These are phyloP conservation scores for Casuarina glauca DNA, from an alignment of 306 rosid genomes.

Conservation along the genomic window DNA sequence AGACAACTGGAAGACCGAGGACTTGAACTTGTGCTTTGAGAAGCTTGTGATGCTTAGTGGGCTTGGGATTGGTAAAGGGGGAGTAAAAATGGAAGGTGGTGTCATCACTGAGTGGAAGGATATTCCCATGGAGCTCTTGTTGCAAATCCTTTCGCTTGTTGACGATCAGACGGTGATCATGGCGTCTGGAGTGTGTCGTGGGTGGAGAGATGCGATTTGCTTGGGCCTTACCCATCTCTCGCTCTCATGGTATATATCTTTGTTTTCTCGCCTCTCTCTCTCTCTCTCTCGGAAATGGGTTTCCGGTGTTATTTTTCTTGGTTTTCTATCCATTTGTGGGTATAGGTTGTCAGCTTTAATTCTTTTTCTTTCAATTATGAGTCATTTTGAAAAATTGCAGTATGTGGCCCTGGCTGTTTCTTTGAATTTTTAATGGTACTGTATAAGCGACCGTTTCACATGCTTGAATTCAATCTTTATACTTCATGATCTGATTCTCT, in stretches of 20 bases:
- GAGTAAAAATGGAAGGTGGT: constrained; percentile 59
- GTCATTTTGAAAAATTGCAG: background rate
- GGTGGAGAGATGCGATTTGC: constrained; percentile 91
- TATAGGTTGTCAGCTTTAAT: background rate
- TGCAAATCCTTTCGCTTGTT: constrained; percentile 71
- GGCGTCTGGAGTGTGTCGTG: constrained; percentile 90
- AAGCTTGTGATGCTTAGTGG: constrained; percentile 69
- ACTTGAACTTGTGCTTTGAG: constrained; percentile 78
- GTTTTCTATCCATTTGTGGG: background rate
- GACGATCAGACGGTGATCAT: constrained; percentile 73
- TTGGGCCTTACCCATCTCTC: constrained; percentile 76
- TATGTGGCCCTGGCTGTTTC: background rate
- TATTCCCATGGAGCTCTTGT: constrained; percentile 88
- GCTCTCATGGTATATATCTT: constrained; percentile 64
- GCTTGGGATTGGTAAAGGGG: constrained; percentile 30
- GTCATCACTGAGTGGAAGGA: constrained; percentile 76
- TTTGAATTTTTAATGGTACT: background rate
- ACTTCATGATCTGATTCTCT: background rate
- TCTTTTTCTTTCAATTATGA: background rate
- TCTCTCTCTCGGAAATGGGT: background rate
- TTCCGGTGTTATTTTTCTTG: background rate
- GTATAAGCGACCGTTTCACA: background rate
- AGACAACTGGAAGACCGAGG: constrained; percentile 57
- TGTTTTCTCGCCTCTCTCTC: background rate
- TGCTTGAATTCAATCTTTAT: background rate